Percentiles rank a stretch among this genome's conserved stretches.
Conservation (phyloP, 495 filamentous ascomycete genomes). For the Acidomyces sp. region DNA sequence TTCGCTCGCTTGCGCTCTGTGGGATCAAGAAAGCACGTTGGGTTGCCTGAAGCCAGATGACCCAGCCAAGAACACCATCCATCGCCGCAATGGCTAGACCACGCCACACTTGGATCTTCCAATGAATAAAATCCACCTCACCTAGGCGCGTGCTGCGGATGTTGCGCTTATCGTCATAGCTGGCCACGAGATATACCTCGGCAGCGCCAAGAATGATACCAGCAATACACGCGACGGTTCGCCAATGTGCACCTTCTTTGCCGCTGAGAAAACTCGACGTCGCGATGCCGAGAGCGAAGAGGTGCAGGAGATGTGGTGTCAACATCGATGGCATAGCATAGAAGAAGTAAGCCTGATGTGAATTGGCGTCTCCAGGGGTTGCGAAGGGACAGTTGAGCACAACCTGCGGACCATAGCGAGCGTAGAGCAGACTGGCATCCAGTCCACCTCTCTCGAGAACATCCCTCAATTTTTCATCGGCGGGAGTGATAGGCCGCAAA, state of each 20-base stretch:
- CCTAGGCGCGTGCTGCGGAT: slow-evolving; percentile 40
- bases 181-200: slow-evolving; percentile 49
- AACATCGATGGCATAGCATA: slow-evolving; percentile 67
- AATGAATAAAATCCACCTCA: slow-evolving; percentile 55
- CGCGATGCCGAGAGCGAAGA: slow-evolving; percentile 52
- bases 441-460: slow-evolving; percentile 36
- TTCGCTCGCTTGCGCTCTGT: slow-evolving; percentile 35
- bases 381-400: slow-evolving; percentile 71
- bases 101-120: slow-evolving; percentile 49
- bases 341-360: slow-evolving; percentile 49
- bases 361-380: slow-evolving; percentile 49
- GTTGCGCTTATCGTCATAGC: slow-evolving; percentile 51
- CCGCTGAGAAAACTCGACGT: slow-evolving; percentile 44
- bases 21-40: slow-evolving; percentile 53
- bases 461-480: slow-evolving; percentile 35
- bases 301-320: slow-evolving; percentile 64
- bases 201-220: slow-evolving; percentile 43
- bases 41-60: slow-evolving; percentile 64
- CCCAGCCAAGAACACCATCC: slow-evolving; percentile 45
- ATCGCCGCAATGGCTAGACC: slow-evolving; percentile 44
- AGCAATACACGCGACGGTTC: slow-evolving; percentile 51
- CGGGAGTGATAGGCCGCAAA: slow-evolving; percentile 48
- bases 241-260: slow-evolving; percentile 49
- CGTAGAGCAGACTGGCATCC: slow-evolving; percentile 65
- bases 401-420: slow-evolving; percentile 62